Evolutionary conservation across 192 early-diverging fungal genomes (phyloP), one percentile per base, ranked within the genome.

Genomic region (Geranomyces michiganensis): DNA sequence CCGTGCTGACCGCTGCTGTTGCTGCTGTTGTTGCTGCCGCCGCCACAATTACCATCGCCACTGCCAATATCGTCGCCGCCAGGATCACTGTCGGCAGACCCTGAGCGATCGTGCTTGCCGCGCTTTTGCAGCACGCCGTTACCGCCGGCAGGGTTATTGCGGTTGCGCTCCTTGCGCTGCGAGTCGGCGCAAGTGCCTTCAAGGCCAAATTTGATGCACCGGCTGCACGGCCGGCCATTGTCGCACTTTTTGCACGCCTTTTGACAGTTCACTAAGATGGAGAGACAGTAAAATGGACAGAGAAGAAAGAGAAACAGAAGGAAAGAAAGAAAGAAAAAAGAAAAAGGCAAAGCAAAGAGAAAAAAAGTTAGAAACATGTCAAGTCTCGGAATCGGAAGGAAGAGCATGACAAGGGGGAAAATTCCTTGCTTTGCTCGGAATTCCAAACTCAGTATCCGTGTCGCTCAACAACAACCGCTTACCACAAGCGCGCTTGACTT

Each of bases 241-340:
- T 93, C 93, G 76, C 94, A 94, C 76, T 93, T 95, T 75, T 96
- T 96, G 78, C 92, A 96, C 0, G 92, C 90, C 64, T 90, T 90
- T 80, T 93, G 91, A 66, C 93, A 94, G 67, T 96, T 92, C 44
- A 90, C 76, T 76, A 30, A 31, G 10, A 48, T 22, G 65, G 1
- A 36, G 36, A 0, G 56, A 26, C 19, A 49, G 21, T 10, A 32
- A 10, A 31, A 60, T 7, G 36, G 24, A 26, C 7, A n/a, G 17
- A 26, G 59, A 61, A 31, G 36, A 41, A 10, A 7, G 36, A 41
- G 36, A 41, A 41, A 41, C 5, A 3, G 36, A 10, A 41, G 10
- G 5, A 10, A 41, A 41, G 5, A 10, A 41, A 10, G 10, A 41
- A 7, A 10, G 36, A 41, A 41, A 10, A 41, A 41, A 41, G 36